Conservation (phyloP, 2,329 filamentous ascomycete species). For the Balansia obtecta region DNA sequence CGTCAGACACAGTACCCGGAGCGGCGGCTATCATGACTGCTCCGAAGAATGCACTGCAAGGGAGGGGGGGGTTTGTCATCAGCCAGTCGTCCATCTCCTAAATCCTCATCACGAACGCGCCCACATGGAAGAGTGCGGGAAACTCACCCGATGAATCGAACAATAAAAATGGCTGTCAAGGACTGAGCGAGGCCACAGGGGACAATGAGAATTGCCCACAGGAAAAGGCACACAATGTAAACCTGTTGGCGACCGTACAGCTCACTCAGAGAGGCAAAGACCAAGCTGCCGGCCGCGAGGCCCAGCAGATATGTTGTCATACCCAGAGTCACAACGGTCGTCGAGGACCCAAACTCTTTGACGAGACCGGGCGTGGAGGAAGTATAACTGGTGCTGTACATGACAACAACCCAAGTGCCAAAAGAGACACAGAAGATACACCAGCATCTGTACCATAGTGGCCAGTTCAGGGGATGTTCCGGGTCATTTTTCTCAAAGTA, state of each 20-base stretch:
- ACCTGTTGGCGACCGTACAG: constrained; percentile 57
- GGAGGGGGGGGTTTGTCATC: not conserved
- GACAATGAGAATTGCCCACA: constrained; percentile 58
- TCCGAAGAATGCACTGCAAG: constrained; percentile 35
- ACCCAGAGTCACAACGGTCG: constrained; percentile 57
- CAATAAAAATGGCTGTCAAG: constrained; percentile 53
- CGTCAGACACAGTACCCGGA: constrained; percentile 72
- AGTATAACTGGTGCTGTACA: constrained; percentile 72
- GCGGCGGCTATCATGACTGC: constrained; percentile 74
- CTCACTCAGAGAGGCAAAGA: constrained; percentile 64
- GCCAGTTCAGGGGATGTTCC: constrained; percentile 59
- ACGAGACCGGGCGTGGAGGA: constrained; percentile 58
- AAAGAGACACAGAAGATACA: constrained; percentile 32
- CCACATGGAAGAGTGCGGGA: not conserved
- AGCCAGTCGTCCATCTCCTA: not conserved
- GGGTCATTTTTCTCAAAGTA: constrained; percentile 54
- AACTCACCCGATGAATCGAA: constrained; percentile 57
- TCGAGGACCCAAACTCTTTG: constrained; percentile 47
- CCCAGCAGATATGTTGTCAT: constrained; percentile 70
- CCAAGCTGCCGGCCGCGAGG: constrained; percentile 56
- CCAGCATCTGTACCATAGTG: constrained; percentile 33
- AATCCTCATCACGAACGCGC: too few relatives aligned
- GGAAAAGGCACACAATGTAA: constrained; percentile 50
- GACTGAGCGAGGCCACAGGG: constrained; percentile 60
- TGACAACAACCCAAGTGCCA: constrained; percentile 40